These are phyloP conservation scores for Phytophthora boehmeriae DNA, from an alignment of 352 stramenopile genomes.

Conservation along the genomic window DNA sequence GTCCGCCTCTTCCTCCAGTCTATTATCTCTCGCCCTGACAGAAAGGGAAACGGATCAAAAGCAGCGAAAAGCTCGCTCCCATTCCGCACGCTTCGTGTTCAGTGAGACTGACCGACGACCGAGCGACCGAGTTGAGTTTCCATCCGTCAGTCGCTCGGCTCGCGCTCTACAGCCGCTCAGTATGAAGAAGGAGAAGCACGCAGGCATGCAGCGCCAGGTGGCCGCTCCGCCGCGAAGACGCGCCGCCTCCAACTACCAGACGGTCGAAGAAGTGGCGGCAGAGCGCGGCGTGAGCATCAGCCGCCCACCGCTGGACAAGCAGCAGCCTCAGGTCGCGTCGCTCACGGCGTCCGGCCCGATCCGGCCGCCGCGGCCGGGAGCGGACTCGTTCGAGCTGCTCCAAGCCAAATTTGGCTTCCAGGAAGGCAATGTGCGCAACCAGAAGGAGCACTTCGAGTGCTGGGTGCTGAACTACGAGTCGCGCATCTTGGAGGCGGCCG, in stretches of 20 bases:
- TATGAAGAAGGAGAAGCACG: slow-evolving; percentile 33
- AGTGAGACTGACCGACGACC: too few relatives aligned
- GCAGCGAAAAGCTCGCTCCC: slow-evolving; percentile 27
- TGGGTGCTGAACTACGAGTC: slow-evolving; percentile 88
- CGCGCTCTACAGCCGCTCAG: too few relatives aligned
- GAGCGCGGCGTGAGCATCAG: slow-evolving; percentile 51
- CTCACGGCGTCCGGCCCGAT: slow-evolving; percentile 23
- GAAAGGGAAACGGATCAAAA: slow-evolving; percentile 32
- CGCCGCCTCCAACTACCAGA: slow-evolving; percentile 83
- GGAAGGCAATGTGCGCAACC: slow-evolving; percentile 82
- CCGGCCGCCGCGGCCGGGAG: slow-evolving; percentile 30
- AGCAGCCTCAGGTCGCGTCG: slow-evolving; percentile 20
- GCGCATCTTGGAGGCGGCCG: slow-evolving; percentile 34
- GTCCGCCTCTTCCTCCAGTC: background rate
- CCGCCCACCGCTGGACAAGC: slow-evolving; percentile 21
- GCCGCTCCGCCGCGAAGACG: slow-evolving; percentile 47
- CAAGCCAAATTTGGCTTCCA: slow-evolving; percentile 90
- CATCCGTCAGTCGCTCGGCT: too few relatives aligned
- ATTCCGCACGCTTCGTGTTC: slow-evolving; percentile 17
- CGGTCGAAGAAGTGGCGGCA: slow-evolving; percentile 62
- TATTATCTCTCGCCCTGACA: slow-evolving; percentile 22
- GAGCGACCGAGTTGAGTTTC: slow-evolving; percentile 9
- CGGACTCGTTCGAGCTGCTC: slow-evolving; percentile 77
- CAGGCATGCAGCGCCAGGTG: slow-evolving; percentile 28
- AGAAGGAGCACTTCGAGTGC: slow-evolving; percentile 86